phyloP scores from a whole-genome alignment of 75 land plant species.

The Chamaecyparis obtusa region DNA sequence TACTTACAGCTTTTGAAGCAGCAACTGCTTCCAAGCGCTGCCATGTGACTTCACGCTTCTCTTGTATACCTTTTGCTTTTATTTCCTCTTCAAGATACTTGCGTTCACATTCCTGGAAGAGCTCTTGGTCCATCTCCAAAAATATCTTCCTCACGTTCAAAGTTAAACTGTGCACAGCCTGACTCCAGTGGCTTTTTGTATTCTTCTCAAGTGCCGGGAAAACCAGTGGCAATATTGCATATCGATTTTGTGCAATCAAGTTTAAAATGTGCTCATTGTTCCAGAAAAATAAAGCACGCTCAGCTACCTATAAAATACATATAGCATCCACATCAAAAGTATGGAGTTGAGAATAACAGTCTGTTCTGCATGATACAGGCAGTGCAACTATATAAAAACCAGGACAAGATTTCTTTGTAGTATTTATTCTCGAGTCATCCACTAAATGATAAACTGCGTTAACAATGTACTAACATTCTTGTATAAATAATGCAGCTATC shows the following conservation, averaged over 20 bases:
- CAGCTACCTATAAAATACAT: slow-evolving; percentile 54
- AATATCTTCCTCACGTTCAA: slow-evolving; percentile 46
- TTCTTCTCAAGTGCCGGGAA: slow-evolving; percentile 52
- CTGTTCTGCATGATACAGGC: background rate
- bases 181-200: slow-evolving; percentile 48
- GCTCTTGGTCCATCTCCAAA: slow-evolving; percentile 45
- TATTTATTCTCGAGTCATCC: background rate
- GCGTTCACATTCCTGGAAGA: slow-evolving; percentile 29
- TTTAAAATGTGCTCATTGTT: slow-evolving; percentile 70
- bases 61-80: slow-evolving; percentile 20
- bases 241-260: slow-evolving; percentile 65
- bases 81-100: slow-evolving; percentile 36
- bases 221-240: slow-evolving; percentile 49
- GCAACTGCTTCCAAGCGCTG: slow-evolving; percentile 37
- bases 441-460: background rate
- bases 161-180: slow-evolving; percentile 47
- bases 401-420: background rate
- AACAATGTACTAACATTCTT: background rate
- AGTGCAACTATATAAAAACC: background rate
- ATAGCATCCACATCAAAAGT: slow-evolving; percentile 1
- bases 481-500: background rate
- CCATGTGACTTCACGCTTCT: slow-evolving; percentile 49
- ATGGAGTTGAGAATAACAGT: background rate
- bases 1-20: slow-evolving; percentile 24
- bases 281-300: slow-evolving; percentile 74